Evolutionary conservation across 148 eudicot genomes (phyloP).

Genomic region (Spergularia bocconei): DNA sequence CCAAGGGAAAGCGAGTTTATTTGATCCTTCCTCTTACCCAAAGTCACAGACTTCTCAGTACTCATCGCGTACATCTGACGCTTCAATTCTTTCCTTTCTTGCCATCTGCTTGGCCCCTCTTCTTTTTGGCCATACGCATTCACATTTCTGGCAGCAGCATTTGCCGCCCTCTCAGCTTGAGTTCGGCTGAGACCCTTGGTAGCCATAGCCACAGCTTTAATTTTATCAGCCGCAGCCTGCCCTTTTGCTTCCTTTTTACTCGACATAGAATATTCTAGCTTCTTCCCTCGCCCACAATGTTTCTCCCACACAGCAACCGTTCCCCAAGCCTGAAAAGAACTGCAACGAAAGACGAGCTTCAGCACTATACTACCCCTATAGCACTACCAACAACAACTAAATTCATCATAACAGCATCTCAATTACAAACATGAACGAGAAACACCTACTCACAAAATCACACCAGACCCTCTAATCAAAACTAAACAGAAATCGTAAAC

Average conservation of each 20-base stretch:
- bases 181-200: constrained; percentile 86
- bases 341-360: not conserved
- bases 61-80: constrained; percentile 97
- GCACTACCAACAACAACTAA: not conserved
- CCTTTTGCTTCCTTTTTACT: constrained; percentile 76
- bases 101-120: constrained; percentile 99
- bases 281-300: not conserved
- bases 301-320: not conserved
- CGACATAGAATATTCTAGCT: constrained; percentile 31
- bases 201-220: constrained; percentile 84
- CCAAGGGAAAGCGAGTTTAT: constrained; percentile 40
- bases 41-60: constrained; percentile 80
- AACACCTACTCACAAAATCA: too few relatives aligned
- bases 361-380: not conserved
- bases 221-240: constrained; percentile 77
- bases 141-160: constrained; percentile 95
- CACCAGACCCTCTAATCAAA: too few relatives aligned
- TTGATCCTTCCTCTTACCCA: constrained; percentile 78
- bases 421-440: too few relatives aligned
- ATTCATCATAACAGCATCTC: not conserved
- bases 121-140: constrained; percentile 99
- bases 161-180: constrained; percentile 94
- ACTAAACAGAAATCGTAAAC: too few relatives aligned
- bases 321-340: constrained; percentile 1
- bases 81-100: constrained; percentile 95